Conservation (phyloP, 176 grass and related monocot species). For the Typha latifolia region DNA sequence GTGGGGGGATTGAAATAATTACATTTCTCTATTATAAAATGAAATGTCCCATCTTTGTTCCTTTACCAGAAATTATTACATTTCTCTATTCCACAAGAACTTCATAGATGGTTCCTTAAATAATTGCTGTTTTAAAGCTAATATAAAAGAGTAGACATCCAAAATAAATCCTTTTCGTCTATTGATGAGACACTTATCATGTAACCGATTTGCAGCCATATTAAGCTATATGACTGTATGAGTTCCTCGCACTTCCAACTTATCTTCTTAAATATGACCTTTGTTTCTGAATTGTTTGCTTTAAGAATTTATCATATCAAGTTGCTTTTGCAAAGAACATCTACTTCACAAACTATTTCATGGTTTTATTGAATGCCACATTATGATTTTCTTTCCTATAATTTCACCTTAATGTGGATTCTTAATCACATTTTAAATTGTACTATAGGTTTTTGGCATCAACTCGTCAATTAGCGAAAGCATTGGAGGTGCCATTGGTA, state of each 20-base stretch:
- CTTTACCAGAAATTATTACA: too few relatives aligned
- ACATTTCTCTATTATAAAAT: too few relatives aligned
- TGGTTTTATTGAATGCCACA: neutral
- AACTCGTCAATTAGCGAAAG: conserved; percentile 78
- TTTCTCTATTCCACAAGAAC: too few relatives aligned
- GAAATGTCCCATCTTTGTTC: too few relatives aligned
- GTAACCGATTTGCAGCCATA: neutral
- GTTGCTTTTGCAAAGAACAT: neutral
- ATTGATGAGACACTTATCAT: neutral
- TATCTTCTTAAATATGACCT: neutral
- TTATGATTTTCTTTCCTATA: neutral
- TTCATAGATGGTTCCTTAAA: too few relatives aligned
- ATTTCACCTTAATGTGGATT: conserved; percentile 2
- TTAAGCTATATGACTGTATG: neutral
- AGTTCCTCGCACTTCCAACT: neutral
- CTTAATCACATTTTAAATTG: neutral
- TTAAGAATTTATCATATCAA: neutral
- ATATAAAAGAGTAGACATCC: too few relatives aligned
- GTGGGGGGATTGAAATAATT: too few relatives aligned
- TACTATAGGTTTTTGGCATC: conserved; percentile 76
- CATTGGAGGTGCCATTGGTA: conserved; percentile 89
- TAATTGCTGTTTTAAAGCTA: too few relatives aligned
- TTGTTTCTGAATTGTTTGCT: neutral
- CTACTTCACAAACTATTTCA: neutral
- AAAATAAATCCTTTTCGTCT: too few relatives aligned